Evolutionary conservation across 2,329 filamentous ascomycete species (phyloP).

Genomic region (Microcyclospora tardicrescens): DNA sequence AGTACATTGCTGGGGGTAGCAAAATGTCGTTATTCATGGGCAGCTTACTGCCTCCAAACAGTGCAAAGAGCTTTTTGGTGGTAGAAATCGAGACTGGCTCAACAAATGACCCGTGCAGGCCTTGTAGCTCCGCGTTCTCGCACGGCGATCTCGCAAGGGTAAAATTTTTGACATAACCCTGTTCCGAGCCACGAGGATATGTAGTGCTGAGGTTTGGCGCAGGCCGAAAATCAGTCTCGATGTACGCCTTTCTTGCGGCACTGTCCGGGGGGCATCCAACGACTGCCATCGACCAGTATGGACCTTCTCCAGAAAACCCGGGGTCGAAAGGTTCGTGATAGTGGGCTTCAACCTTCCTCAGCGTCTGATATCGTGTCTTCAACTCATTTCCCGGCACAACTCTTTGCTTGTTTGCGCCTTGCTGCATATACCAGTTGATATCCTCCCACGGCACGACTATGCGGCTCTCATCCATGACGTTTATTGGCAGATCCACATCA

Average conservation of each 20-base stretch:
- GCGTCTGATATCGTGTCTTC: conserved; percentile 16
- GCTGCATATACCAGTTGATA: conserved; percentile 27
- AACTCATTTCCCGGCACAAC: conserved; percentile 19
- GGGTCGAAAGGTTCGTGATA: conserved; percentile 16
- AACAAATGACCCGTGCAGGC: conserved; percentile 36
- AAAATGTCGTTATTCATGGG: conserved; percentile 40
- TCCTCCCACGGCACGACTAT: conserved; percentile 36
- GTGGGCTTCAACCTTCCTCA: conserved; percentile 16
- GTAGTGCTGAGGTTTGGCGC: conserved; percentile 22
- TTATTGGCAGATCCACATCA: conserved; percentile 36
- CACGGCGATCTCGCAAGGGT: conserved; percentile 34
- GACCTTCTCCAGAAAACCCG: conserved; percentile 19
- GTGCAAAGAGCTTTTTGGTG: conserved; percentile 33
- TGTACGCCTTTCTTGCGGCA: conserved; percentile 22
- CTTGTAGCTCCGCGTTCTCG: conserved; percentile 31
- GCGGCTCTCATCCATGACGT: conserved; percentile 37
- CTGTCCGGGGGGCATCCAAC: conserved; percentile 29
- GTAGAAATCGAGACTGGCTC: conserved; percentile 35
- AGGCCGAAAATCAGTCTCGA: conserved; percentile 25
- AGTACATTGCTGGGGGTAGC: conserved; percentile 39
- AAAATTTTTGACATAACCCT: conserved; percentile 37
- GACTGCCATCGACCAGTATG: conserved; percentile 32
- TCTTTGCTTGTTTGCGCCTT: conserved; percentile 18
- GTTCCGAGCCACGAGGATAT: conserved; percentile 21
- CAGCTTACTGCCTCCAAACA: conserved; percentile 40